Percentiles rank a stretch among this genome's conserved stretches.
Evolutionary conservation across 164 flowering plant genomes (phyloP).

Genomic region (Vitis amurensis): DNA sequence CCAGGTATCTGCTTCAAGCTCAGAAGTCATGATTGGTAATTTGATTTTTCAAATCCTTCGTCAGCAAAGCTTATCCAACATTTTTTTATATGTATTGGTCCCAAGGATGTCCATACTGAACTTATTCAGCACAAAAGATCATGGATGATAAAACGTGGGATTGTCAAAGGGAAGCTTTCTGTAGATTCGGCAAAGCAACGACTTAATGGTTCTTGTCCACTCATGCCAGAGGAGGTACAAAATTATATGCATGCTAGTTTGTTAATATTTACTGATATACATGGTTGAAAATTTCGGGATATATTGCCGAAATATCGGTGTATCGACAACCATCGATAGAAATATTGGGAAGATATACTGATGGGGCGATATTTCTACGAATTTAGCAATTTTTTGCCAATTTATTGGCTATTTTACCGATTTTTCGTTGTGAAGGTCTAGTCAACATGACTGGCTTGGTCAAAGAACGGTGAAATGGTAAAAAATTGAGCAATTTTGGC

Average conservation of each 20-base stretch:
- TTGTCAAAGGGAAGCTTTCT: conserved; percentile 70
- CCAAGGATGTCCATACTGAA: conserved; percentile 89
- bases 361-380: too few relatives aligned
- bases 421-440: too few relatives aligned
- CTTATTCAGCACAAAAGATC: conserved; percentile 86
- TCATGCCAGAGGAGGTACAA: conserved; percentile 94
- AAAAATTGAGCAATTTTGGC: too few relatives aligned
- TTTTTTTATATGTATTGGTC: conserved; percentile 16
- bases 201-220: conserved; percentile 82
- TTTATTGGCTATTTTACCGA: too few relatives aligned
- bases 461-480: too few relatives aligned
- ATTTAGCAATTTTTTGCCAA: too few relatives aligned
- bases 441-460: too few relatives aligned
- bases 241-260: background rate
- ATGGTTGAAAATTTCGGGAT: too few relatives aligned
- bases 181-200: conserved; percentile 65
- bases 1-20: conserved; percentile 54
- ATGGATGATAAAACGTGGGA: conserved; percentile 88
- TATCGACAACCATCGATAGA: too few relatives aligned
- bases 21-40: conserved; percentile 1
- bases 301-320: too few relatives aligned
- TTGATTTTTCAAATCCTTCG: background rate
- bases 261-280: too few relatives aligned
- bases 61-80: conserved; percentile 12
- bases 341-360: too few relatives aligned